Conservation (phyloP, 257 asterid genomes). For the Solanum chilense region DNA sequence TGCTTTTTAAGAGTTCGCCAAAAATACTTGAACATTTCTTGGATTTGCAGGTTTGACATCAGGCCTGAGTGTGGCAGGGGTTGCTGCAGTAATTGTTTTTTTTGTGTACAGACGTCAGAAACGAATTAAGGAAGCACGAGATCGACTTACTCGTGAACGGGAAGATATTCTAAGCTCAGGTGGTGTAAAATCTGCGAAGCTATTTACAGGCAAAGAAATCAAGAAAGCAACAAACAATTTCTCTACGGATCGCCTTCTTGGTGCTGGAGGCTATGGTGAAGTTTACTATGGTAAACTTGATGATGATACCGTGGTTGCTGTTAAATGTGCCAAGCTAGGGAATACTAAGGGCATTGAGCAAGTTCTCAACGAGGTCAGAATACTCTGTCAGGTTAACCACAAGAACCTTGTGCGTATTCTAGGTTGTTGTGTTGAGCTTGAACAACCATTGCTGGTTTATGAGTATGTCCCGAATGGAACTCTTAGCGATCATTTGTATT, state of each 20-base stretch:
- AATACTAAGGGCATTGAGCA: constrained; percentile 78
- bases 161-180: constrained; percentile 67
- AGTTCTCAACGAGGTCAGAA: constrained; percentile 83
- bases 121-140: constrained; percentile 45
- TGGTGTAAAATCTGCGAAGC: constrained; percentile 57
- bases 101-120: constrained; percentile 42
- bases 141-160: constrained; percentile 59
- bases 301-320: constrained; percentile 64
- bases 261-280: constrained; percentile 83
- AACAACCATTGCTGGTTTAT: constrained; percentile 76
- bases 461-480: constrained; percentile 66
- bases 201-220: constrained; percentile 64
- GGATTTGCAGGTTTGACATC: constrained; percentile 45
- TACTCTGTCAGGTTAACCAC: constrained; percentile 89
- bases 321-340: constrained; percentile 87
- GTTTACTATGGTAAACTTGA: constrained; percentile 65
- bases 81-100: constrained; percentile 25
- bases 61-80: constrained; percentile 44
- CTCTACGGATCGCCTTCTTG: constrained; percentile 72
- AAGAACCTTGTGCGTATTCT: constrained; percentile 67
- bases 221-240: constrained; percentile 78
- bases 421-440: constrained; percentile 92
- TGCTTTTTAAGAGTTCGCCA: neutral
- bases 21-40: neutral
- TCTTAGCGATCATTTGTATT: constrained; percentile 41